Base-by-base conservation (phyloP, 2,329 filamentous ascomycete species). In the Alternaria hordeiaustralica region DNA sequence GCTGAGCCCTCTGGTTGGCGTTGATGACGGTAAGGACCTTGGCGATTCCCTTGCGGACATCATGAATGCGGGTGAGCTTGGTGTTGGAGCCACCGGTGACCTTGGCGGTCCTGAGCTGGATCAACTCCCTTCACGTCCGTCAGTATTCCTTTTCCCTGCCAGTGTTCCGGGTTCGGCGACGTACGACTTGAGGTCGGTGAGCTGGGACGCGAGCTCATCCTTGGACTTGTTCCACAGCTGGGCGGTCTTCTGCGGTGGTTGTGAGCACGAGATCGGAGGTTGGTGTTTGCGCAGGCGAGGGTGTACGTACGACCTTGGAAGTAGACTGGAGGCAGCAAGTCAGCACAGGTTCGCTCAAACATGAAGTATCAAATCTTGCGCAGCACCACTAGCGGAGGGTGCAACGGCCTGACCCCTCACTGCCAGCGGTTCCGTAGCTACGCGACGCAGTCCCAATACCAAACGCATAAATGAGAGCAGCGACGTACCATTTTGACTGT, bases 181-280 rank as follows among this genome's bases (percentile, higher is more conserved):
- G 56, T 71, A 79, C 76, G 77, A 74, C 71, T 79, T 79, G 69
- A 79, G 69, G 67, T 79, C 76, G 61, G 71, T 60, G 73, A 79
- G 71, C 75, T 79, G 91, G 90, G 92, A 97, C 69, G 89, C 89
- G 85, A 99, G 89, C 81, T 99, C 96, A 82, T 97, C 93, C 91
- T 98, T 98, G 91, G 89, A 94, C 93, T 99, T 99, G 87, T 89
- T 90, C 96, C 96, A 98, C 85, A 99, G 93, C 87, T 92, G 89
- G 87, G 89, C 89, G 84, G 95, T 90, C 92, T 97, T 98, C 77
- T 79, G 68, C 66, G 67, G 63, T 46, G 75, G 67, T 67, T 75
- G 78, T 79, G 67, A 79, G 78, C 74, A 74, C 70, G 61, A 64
- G 60, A 56, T 70, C 70, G 70, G 64, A 86, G 59, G 71, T 41